Percentiles rank a stretch among this genome's conserved stretches.
Conservation (phyloP, 306 rosid species). For the Benincasa hispida region DNA sequence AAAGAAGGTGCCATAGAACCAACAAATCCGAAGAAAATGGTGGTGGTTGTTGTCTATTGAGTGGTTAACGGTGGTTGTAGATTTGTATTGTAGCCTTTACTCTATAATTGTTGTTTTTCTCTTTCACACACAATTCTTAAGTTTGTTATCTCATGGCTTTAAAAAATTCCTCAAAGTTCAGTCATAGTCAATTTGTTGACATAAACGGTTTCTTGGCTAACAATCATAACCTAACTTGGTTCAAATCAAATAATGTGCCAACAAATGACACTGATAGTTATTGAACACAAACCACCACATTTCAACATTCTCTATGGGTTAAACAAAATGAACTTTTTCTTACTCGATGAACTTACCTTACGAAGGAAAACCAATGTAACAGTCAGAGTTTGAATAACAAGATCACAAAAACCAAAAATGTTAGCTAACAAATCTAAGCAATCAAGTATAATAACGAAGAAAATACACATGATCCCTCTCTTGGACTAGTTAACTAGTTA, state of each 20-base stretch:
- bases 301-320: background rate
- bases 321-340: too few relatives aligned
- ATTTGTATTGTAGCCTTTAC: background rate
- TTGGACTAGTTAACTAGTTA: too few relatives aligned
- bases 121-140: background rate
- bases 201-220: background rate
- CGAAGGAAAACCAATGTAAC: too few relatives aligned
- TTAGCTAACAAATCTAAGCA: too few relatives aligned
- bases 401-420: too few relatives aligned
- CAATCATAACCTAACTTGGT: background rate
- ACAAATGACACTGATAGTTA: background rate
- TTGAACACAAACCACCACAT: background rate
- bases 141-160: background rate
- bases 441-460: too few relatives aligned
- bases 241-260: background rate
- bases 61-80: constrained; percentile 18
- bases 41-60: constrained; percentile 18
- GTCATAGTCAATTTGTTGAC: background rate
- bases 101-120: background rate
- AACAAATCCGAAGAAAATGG: background rate
- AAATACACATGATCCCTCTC: too few relatives aligned
- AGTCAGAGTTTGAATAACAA: too few relatives aligned
- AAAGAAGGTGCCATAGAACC: background rate
- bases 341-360: too few relatives aligned
- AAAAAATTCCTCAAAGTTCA: background rate